Percentiles rank a stretch among this genome's conserved stretches.
Conservation (phyloP, 345 rosid species). For the Xanthoceras sorbifolium region DNA sequence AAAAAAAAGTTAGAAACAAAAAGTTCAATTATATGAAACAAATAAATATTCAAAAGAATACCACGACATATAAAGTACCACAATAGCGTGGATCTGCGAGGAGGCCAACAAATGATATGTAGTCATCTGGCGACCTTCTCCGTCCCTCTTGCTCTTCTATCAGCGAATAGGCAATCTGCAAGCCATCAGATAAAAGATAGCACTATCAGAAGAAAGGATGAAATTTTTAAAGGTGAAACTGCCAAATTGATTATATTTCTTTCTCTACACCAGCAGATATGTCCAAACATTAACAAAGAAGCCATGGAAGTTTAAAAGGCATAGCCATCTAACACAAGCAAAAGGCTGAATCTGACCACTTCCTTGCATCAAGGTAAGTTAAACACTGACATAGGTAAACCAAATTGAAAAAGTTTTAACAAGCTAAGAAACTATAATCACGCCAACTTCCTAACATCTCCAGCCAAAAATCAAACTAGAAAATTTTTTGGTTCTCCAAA, state of each 20-base stretch:
- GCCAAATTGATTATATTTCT: neutral
- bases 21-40: conserved; percentile 17
- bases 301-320: neutral
- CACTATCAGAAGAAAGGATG: neutral
- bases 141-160: conserved; percentile 93
- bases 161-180: conserved; percentile 83
- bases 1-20: conserved; percentile 4
- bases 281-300: neutral
- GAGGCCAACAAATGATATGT: conserved; percentile 92
- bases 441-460: neutral
- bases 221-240: neutral
- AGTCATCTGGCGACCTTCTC: conserved; percentile 57
- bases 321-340: neutral
- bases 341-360: neutral
- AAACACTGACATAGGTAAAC: neutral
- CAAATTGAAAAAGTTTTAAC: neutral
- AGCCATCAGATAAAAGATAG: neutral
- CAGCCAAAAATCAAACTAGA: neutral
- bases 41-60: conserved; percentile 30
- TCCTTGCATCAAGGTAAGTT: neutral
- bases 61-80: conserved; percentile 62
- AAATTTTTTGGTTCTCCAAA: neutral
- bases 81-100: conserved; percentile 97
- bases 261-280: neutral
- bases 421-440: neutral